phyloP scores from a whole-genome alignment of 257 asterid species.

The Scutellaria galericulata region DNA sequence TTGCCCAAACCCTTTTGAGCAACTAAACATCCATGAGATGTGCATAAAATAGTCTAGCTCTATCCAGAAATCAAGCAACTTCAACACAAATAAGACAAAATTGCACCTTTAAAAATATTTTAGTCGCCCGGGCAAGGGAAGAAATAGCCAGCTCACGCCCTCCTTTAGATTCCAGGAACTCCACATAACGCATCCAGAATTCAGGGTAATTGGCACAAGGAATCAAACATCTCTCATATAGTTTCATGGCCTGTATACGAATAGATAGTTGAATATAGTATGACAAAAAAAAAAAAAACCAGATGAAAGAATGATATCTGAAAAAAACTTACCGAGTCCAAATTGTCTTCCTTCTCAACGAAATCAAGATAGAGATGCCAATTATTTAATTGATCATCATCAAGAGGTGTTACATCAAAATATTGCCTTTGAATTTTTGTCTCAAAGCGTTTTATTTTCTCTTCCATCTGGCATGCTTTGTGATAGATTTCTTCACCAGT shows the following conservation, averaged over 20 bases:
- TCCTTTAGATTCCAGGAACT: slow-evolving; percentile 74
- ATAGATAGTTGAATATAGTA: slow-evolving; percentile 18
- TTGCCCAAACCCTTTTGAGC: neutral
- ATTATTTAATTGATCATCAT: slow-evolving; percentile 63
- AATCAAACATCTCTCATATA: slow-evolving; percentile 93
- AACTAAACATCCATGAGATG: slow-evolving; percentile 5
- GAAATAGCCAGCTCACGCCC: slow-evolving; percentile 79
- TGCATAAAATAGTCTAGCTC: slow-evolving; percentile 11
- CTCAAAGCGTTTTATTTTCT: slow-evolving; percentile 69
- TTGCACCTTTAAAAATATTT: slow-evolving; percentile 71
- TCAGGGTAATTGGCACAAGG: slow-evolving; percentile 91
- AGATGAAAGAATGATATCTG: slow-evolving; percentile 10
- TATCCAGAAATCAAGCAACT: slow-evolving; percentile 20
- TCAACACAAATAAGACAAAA: slow-evolving; percentile 15
- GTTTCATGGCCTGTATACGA: slow-evolving; percentile 64
- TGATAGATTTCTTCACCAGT: slow-evolving; percentile 72
- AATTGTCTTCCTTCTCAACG: slow-evolving; percentile 72
- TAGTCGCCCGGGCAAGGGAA: slow-evolving; percentile 79
- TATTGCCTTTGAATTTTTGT: slow-evolving; percentile 60
- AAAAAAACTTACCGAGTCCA: slow-evolving; percentile 64
- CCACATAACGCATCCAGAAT: slow-evolving; percentile 92
- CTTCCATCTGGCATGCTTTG: slow-evolving; percentile 64
- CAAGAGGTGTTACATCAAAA: slow-evolving; percentile 71
- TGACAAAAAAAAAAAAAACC: slow-evolving; percentile 9
- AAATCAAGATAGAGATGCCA: slow-evolving; percentile 92